Conservation (phyloP, 1,284 basidiomycete genomes). For the Kwoniella shivajii region DNA sequence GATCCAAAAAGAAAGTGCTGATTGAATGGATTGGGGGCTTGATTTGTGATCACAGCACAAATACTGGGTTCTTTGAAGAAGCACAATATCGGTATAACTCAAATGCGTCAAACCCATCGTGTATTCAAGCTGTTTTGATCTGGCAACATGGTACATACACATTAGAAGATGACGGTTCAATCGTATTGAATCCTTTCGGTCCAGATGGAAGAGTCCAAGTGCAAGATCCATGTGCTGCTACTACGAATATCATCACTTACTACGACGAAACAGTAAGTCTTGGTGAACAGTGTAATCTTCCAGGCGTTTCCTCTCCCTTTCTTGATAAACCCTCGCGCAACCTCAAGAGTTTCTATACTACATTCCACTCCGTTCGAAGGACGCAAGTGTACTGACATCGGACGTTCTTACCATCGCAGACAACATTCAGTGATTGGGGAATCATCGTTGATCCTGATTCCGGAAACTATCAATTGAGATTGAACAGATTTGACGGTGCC, state of each 20-base stretch:
- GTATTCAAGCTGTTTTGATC: conserved; percentile 75
- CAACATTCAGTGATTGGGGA: conserved; percentile 49
- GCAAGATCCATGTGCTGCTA: conserved; percentile 83
- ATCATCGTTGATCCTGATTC: conserved; percentile 46
- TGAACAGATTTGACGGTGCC: conserved; percentile 52
- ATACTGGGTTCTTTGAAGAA: conserved; percentile 78
- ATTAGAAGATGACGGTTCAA: conserved; percentile 72
- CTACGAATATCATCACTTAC: conserved; percentile 77
- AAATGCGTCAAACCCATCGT: conserved; percentile 61
- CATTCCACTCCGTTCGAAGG: background rate
- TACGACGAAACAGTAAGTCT: conserved; percentile 65
- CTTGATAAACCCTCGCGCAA: background rate
- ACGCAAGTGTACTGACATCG: background rate
- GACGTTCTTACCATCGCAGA: conserved; percentile 12
- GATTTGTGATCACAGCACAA: conserved; percentile 54
- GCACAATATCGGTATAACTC: conserved; percentile 80
- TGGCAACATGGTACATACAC: conserved; percentile 82
- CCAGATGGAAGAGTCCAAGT: conserved; percentile 85
- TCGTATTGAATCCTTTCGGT: conserved; percentile 67
- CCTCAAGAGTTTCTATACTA: background rate
- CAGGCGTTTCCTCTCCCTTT: background rate
- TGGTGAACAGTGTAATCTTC: too few relatives aligned
- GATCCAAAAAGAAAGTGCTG: too few relatives aligned
- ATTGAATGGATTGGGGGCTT: too few relatives aligned
- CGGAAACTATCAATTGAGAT: conserved; percentile 42